These are phyloP conservation scores for Geranium incanum DNA, from an alignment of 441 rosid species.

Conservation along the genomic window DNA sequence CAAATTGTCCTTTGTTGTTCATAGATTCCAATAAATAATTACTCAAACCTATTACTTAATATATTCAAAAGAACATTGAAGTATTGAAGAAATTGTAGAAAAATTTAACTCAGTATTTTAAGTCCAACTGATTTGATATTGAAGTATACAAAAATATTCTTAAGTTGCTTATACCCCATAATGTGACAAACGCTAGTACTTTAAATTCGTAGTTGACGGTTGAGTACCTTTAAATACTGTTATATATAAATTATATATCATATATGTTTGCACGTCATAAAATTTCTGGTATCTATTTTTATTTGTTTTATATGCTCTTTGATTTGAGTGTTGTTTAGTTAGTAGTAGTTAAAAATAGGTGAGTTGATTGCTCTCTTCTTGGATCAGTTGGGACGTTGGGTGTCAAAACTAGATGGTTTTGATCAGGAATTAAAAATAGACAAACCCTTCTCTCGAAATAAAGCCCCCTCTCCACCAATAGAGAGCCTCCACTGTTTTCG, in stretches of 20 bases:
- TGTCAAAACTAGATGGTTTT: neutral
- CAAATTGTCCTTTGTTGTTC: neutral
- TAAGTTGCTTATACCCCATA: neutral
- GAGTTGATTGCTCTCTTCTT: too few relatives aligned
- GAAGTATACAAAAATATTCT: neutral
- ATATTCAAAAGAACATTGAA: neutral
- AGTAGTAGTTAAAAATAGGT: too few relatives aligned
- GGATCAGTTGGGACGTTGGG: neutral
- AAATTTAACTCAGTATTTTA: neutral
- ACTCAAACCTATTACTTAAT: neutral
- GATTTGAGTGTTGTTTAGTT: neutral
- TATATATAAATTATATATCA: too few relatives aligned
- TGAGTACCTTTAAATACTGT: neutral
- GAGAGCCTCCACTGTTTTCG: too few relatives aligned
- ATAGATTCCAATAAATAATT: conserved; percentile 1
- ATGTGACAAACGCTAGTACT: neutral
- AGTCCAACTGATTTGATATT: neutral
- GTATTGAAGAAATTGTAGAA: neutral
- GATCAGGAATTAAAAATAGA: neutral
- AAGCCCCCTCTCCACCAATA: too few relatives aligned
- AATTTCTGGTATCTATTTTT: too few relatives aligned
- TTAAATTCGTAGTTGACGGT: neutral
- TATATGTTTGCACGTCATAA: neutral
- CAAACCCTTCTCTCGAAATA: neutral
- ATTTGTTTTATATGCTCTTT: neutral